A percentile compares a stretch with the other conserved stretches of the same genome.
These are phyloP conservation scores for Dactylis glomerata DNA, from an alignment of 176 grass and related monocot species.

Conservation along the genomic window DNA sequence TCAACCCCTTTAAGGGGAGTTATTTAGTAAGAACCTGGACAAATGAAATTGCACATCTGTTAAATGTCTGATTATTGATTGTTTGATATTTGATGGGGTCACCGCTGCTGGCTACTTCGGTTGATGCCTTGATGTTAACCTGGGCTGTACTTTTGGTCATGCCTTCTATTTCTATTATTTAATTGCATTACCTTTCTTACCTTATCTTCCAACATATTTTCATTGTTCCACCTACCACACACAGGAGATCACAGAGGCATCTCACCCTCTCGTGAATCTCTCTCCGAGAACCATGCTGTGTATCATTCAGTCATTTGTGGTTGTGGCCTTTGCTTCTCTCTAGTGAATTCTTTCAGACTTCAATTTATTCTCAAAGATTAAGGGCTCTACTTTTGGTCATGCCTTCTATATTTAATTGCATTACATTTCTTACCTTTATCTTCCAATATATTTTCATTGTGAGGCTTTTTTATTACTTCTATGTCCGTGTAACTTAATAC, in stretches of 20 bases:
- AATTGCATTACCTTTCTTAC: not conserved
- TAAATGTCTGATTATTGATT: conserved; percentile 31
- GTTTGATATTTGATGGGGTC: conserved; percentile 6
- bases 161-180: not conserved
- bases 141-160: not conserved
- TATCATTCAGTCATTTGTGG: too few relatives aligned
- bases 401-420: conserved; percentile 1
- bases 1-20: conserved; percentile 22
- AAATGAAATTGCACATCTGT: conserved; percentile 14
- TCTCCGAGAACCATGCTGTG: too few relatives aligned
- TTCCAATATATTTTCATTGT: not conserved
- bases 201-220: not conserved
- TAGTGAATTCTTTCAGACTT: too few relatives aligned
- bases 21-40: conserved; percentile 29
- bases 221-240: too few relatives aligned
- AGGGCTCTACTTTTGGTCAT: not conserved
- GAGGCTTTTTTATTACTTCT: not conserved
- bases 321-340: too few relatives aligned
- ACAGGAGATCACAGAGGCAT: too few relatives aligned
- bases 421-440: not conserved
- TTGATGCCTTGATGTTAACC: conserved; percentile 21
- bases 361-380: too few relatives aligned
- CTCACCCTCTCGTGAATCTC: too few relatives aligned
- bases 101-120: conserved; percentile 5
- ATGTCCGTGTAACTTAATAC: not conserved